Evolutionary conservation across 2,329 filamentous ascomycete species (phyloP).

Genomic region (Colletotrichum plurivorum): DNA sequence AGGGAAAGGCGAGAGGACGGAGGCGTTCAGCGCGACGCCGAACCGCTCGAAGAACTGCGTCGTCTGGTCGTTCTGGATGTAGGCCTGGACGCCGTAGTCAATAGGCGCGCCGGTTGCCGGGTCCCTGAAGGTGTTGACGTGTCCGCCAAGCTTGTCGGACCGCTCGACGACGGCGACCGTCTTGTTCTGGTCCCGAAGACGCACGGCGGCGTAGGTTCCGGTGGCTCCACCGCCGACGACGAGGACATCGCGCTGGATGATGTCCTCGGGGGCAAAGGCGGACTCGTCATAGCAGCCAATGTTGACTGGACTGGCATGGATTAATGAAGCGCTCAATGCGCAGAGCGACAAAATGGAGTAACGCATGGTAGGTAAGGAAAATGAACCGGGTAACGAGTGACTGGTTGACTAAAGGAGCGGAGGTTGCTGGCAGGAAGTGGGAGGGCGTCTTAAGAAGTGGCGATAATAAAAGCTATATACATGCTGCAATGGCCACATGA

Average conservation of each 20-base stretch:
- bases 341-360: conserved; percentile 26
- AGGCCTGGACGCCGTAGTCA: conserved; percentile 54
- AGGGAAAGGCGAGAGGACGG: conserved; percentile 31
- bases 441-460: background rate
- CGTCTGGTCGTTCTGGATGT: conserved; percentile 55
- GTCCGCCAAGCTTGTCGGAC: conserved; percentile 54
- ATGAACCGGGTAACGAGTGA: conserved; percentile 10
- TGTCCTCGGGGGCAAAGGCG: conserved; percentile 34
- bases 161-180: conserved; percentile 62
- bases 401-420: conserved; percentile 10
- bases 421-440: background rate
- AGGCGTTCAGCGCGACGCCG: conserved; percentile 47
- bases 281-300: conserved; percentile 35
- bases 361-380: conserved; percentile 6
- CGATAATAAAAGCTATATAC: conserved; percentile 25
- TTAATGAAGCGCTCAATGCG: conserved; percentile 27
- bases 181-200: conserved; percentile 65
- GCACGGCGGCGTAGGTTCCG: conserved; percentile 62
- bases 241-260: conserved; percentile 57
- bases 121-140: conserved; percentile 62
- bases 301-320: conserved; percentile 17
- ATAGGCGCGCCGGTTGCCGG: conserved; percentile 50
- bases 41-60: conserved; percentile 61
- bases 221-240: conserved; percentile 68
- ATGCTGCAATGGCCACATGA: conserved; percentile 2